Evolutionary conservation across 352 stramenopile species (phyloP).

Genomic region (Globisporangium camurandrum): DNA sequence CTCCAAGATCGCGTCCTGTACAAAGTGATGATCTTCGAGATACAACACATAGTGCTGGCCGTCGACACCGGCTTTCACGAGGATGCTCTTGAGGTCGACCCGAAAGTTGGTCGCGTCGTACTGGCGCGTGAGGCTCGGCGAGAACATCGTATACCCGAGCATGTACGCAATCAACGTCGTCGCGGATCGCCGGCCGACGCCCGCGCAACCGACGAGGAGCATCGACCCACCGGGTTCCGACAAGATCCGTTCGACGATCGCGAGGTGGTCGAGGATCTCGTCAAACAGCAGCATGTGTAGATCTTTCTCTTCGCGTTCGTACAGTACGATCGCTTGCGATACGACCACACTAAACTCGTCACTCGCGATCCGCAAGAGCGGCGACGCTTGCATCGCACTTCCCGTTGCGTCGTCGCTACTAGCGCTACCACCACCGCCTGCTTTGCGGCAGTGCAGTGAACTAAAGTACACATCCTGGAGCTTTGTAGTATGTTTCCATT

Average conservation of each 20-base stretch:
- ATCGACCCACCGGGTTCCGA: constrained; percentile 83
- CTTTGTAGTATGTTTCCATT: constrained; percentile 74
- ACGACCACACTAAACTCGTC: constrained; percentile 86
- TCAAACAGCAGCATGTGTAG: constrained; percentile 91
- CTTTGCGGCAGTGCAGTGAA: constrained; percentile 51
- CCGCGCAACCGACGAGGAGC: constrained; percentile 83
- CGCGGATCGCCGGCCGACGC: constrained; percentile 83
- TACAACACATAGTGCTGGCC: constrained; percentile 85
- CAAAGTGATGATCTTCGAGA: constrained; percentile 92
- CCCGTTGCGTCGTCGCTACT: constrained; percentile 4
- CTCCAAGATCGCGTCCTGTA: constrained; percentile 85
- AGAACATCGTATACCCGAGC: constrained; percentile 84
- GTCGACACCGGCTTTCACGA: constrained; percentile 83
- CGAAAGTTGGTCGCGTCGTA: constrained; percentile 75
- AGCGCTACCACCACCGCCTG: constrained; percentile 10
- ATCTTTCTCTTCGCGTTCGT: constrained; percentile 92
- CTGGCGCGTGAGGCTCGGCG: constrained; percentile 66
- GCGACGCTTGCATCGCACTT: constrained; percentile 12
- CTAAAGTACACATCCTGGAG: constrained; percentile 85
- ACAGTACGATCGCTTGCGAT: constrained; percentile 87
- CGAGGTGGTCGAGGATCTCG: constrained; percentile 89
- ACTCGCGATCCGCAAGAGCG: constrained; percentile 48
- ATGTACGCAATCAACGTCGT: constrained; percentile 85
- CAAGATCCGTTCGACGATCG: constrained; percentile 86
- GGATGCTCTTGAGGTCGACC: constrained; percentile 83